Evolutionary conservation across 75 land plant genomes (phyloP).

Genomic region (Selaginella tamariscina): DNA sequence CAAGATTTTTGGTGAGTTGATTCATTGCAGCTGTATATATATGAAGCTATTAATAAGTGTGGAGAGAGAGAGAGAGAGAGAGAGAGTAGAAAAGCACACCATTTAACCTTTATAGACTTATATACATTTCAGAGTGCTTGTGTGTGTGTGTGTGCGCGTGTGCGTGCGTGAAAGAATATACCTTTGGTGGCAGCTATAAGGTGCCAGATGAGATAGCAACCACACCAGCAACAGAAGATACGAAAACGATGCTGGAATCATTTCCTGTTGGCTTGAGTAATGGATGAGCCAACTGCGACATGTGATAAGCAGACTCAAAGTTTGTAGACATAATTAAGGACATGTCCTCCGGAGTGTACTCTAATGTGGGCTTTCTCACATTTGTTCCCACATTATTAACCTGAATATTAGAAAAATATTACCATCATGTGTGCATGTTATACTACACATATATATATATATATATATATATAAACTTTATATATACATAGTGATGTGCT

Average conservation of each 20-base stretch:
- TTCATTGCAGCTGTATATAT: no score
- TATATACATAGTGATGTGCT: neutral
- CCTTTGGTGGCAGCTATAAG: conserved; percentile 76
- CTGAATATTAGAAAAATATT: conserved; percentile 24
- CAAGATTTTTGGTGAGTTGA: conserved; percentile 38
- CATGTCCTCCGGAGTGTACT: conserved; percentile 49
- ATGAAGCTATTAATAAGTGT: no score
- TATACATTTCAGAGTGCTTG: no score
- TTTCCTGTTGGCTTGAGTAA: conserved; percentile 53
- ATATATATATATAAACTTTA: neutral
- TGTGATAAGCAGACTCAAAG: conserved; percentile 62
- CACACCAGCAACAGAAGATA: conserved; percentile 75
- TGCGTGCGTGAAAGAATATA: no score
- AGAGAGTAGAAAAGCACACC: no score
- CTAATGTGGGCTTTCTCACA: conserved; percentile 48
- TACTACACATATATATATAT: neutral
- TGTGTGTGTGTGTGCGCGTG: no score
- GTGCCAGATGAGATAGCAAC: conserved; percentile 40
- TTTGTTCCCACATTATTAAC: conserved; percentile 71
- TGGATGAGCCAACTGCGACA: conserved; percentile 62
- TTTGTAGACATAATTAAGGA: conserved; percentile 41
- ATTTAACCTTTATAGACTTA: no score
- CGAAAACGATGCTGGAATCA: conserved; percentile 52
- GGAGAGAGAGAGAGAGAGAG: no score
- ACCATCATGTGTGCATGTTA: neutral